Evolutionary conservation across 768 basidiomycete species (phyloP), one percentile per base, ranked within the genome.

Genomic region (Pleurotus cornucopiae): DNA sequence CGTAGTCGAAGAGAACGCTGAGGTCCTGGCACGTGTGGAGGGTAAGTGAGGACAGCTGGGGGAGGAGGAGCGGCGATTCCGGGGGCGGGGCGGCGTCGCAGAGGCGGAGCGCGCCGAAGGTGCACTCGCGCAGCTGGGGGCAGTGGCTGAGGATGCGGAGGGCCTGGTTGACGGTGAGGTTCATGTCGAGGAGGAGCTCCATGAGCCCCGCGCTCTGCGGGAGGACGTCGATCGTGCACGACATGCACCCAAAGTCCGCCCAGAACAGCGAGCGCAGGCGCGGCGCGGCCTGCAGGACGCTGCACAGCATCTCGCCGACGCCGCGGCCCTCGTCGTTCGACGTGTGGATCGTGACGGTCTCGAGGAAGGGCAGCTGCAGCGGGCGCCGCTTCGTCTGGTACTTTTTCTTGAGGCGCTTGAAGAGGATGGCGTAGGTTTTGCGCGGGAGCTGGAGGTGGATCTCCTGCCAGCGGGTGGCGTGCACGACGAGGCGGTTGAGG

Each of bases 381-480:
- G 51, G 37, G 21, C 38, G 38, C 11, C 21, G 20, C 26, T 30
- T 41, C 37, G 37, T 52, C 23, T 52, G 38, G 9, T 40, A 39
- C 9, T 16, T n/a, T 12, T 39, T 34, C 21, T 52, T 52, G 37
- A 52, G 38, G n/a, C 51, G 51, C 23, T 52, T 52, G 20, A 52
- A 52, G 12, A 52, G 38, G 38, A 52, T 52, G 37, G 51, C 51
- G 51, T 52, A 52, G 1, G 51, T 52, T 23, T 41, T 21, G 38
- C 38, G 51, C 9, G 51, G 51, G n/a, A 52, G 51, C 38, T 52
- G 51, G n/a, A 52, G 51, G 38, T 52, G 51, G n/a, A 52, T 37
- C 23, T 52, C 51, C 2, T 52, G 51, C 51, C 51, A 52, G 37
- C 51, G 51, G 11, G 51, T 39, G 16, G 51, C 34, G 37, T 52